phyloP scores from a whole-genome alignment of 2,329 filamentous ascomycete species.

The Aspergillus ochraceus region DNA sequence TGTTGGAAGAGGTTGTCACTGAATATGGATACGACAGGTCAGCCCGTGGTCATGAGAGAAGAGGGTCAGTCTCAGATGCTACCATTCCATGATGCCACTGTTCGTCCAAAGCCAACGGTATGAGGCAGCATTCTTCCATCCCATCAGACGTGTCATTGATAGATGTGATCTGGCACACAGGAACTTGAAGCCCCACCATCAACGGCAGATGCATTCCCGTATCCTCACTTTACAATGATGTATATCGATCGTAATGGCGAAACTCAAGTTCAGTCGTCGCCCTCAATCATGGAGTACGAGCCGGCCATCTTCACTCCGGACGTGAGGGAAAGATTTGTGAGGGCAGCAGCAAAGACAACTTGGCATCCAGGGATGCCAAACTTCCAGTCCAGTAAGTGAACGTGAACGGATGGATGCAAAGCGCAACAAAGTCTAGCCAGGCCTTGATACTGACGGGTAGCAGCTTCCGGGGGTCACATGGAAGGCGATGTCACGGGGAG shows the following conservation, averaged over 20 bases:
- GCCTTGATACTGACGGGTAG: not conserved
- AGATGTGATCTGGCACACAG: constrained; percentile 16
- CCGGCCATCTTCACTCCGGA: constrained; percentile 37
- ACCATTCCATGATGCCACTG: constrained; percentile 22
- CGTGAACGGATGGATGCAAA: not conserved
- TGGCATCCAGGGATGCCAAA: constrained; percentile 20
- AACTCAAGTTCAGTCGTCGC: constrained; percentile 31
- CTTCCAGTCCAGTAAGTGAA: constrained; percentile 27
- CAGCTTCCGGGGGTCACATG: constrained; percentile 14
- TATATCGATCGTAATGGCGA: constrained; percentile 38
- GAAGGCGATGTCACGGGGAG: constrained; percentile 11
- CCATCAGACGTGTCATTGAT: constrained; percentile 5
- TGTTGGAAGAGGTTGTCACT: not conserved
- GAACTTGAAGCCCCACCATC: constrained; percentile 20
- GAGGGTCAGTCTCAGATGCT: constrained; percentile 17
- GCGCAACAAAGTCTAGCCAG: not conserved
- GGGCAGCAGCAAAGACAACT: constrained; percentile 21
- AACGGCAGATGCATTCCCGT: constrained; percentile 24
- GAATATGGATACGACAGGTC: constrained; percentile 18
- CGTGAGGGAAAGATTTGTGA: constrained; percentile 36
- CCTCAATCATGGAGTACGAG: constrained; percentile 33
- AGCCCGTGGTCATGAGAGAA: constrained; percentile 12
- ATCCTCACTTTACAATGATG: constrained; percentile 38
- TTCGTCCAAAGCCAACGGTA: constrained; percentile 21
- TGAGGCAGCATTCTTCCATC: not conserved